Evolutionary conservation across 139 green algal genomes (phyloP).

Genomic region (Tetradesmus lagerheimii): DNA sequence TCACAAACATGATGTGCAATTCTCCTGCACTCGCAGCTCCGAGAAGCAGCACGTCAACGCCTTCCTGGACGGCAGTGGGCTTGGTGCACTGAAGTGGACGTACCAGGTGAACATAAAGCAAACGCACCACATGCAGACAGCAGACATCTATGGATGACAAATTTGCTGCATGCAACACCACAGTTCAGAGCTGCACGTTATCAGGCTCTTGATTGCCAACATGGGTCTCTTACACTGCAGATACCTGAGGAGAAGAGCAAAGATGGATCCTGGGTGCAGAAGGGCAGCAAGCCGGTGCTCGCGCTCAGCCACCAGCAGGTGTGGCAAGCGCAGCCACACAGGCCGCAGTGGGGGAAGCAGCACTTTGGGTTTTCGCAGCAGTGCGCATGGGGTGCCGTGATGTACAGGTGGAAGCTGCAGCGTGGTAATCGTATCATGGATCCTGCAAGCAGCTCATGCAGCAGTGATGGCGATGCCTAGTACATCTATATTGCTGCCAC

Average conservation of each 20-base stretch:
- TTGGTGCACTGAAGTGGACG: conserved; percentile 67
- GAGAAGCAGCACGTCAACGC: conserved; percentile 68
- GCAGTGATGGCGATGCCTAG: neutral
- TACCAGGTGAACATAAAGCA: conserved; percentile 60
- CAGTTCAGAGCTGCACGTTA: too few relatives aligned
- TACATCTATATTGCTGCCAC: neutral
- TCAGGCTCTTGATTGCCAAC: neutral
- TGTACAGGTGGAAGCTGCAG: neutral
- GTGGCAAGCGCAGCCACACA: neutral
- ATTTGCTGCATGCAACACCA: too few relatives aligned
- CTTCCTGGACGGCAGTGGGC: conserved; percentile 71
- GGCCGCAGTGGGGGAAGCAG: too few relatives aligned
- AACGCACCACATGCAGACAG: neutral
- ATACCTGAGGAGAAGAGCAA: conserved; percentile 65
- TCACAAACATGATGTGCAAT: neutral
- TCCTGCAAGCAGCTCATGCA: neutral
- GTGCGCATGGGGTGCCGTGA: neutral
- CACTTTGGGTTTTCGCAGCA: neutral
- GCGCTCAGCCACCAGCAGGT: conserved; percentile 49
- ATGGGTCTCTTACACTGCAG: conserved; percentile 38
- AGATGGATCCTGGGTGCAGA: conserved; percentile 56
- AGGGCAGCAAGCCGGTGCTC: conserved; percentile 60
- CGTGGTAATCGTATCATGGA: neutral
- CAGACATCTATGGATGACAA: neutral
- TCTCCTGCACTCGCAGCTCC: neutral